Conservation (phyloP, 306 rosid genomes). For the Vigna unguiculata region DNA sequence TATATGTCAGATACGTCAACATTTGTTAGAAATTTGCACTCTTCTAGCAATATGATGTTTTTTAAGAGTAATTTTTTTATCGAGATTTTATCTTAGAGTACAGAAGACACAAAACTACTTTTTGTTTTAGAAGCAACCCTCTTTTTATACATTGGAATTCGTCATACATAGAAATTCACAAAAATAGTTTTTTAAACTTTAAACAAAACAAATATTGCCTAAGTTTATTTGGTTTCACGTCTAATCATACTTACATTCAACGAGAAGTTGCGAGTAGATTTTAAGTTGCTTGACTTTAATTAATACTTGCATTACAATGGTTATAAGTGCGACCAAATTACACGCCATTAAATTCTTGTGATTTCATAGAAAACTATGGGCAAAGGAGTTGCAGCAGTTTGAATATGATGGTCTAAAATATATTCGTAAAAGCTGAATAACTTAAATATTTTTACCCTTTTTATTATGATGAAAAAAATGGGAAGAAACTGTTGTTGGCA, state of each 20-base stretch:
- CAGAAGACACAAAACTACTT: too few relatives aligned
- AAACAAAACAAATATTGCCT: too few relatives aligned
- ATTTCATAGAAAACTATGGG: neutral
- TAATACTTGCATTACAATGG: too few relatives aligned
- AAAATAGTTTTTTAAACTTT: too few relatives aligned
- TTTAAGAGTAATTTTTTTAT: neutral
- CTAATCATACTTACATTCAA: neutral
- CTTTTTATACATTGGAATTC: too few relatives aligned
- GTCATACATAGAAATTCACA: too few relatives aligned
- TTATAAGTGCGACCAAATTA: neutral
- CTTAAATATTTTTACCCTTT: too few relatives aligned
- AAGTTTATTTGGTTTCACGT: neutral
- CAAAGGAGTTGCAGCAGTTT: neutral
- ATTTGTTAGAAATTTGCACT: too few relatives aligned
- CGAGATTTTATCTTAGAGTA: neutral
- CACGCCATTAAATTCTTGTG: neutral
- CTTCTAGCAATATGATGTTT: neutral
- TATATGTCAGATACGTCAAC: constrained; percentile 1
- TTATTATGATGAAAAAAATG: neutral
- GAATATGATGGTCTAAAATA: neutral
- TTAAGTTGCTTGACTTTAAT: neutral
- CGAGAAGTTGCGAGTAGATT: neutral
- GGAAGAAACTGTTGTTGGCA: neutral
- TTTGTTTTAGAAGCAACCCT: too few relatives aligned
- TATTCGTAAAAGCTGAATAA: neutral